Percentiles rank a stretch among this genome's conserved stretches.
These are phyloP conservation scores for Candida sonorensis DNA, from an alignment of 805 yeast genomes.

Conservation along the genomic window DNA sequence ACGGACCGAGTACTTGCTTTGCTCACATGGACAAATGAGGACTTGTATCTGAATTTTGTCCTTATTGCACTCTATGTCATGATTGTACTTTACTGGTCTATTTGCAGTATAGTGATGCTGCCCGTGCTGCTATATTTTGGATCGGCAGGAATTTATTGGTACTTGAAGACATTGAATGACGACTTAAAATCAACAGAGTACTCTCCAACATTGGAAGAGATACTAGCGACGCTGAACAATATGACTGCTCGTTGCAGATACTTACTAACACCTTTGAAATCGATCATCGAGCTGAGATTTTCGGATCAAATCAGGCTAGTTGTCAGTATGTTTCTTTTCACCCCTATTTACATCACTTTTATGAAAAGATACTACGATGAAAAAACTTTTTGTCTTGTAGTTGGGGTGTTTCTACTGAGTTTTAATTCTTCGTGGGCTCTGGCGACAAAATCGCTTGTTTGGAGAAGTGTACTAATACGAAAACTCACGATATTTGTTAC, in stretches of 20 bases:
- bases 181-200: slow-evolving; percentile 25
- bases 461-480: slow-evolving; percentile 43
- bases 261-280: slow-evolving; percentile 31
- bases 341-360: slow-evolving; percentile 38
- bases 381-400: slow-evolving; percentile 25
- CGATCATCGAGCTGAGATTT: slow-evolving; percentile 5
- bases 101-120: slow-evolving; percentile 28
- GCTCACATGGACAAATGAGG: slow-evolving; percentile 50
- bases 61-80: slow-evolving; percentile 32
- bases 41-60: slow-evolving; percentile 39
- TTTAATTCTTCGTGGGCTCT: slow-evolving; percentile 44
- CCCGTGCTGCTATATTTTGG: slow-evolving; percentile 33
- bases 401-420: slow-evolving; percentile 33
- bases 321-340: slow-evolving; percentile 27
- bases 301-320: slow-evolving; percentile 27
- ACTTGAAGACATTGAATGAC: slow-evolving; percentile 32
- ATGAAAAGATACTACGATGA: slow-evolving; percentile 28
- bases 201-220: slow-evolving; percentile 48
- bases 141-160: slow-evolving; percentile 39
- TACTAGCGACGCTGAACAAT: slow-evolving; percentile 40
- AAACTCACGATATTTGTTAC: slow-evolving; percentile 33
- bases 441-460: slow-evolving; percentile 37
- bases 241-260: slow-evolving; percentile 36
- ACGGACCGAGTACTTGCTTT: slow-evolving; percentile 38
- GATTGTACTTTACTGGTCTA: slow-evolving; percentile 37